Evolutionary conservation across 345 rosid genomes (phyloP).

Genomic region (Acer saccharum): DNA sequence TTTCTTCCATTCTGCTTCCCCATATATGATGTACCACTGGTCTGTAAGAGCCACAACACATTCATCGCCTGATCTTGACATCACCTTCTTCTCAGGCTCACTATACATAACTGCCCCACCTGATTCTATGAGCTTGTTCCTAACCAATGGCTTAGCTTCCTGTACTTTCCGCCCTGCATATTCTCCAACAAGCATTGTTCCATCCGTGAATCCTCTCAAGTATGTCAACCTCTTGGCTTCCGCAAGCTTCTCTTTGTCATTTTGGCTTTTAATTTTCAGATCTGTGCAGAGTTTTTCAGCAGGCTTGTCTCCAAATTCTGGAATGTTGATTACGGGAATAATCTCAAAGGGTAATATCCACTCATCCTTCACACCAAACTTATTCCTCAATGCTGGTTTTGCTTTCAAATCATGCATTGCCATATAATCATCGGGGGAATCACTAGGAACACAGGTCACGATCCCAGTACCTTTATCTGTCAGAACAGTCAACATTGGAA

Average conservation of each 20-base stretch:
- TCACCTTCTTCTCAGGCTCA: slow-evolving; percentile 93
- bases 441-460: slow-evolving; percentile 96
- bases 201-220: slow-evolving; percentile 85
- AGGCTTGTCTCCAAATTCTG: slow-evolving; percentile 81
- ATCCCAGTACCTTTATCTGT: slow-evolving; percentile 97
- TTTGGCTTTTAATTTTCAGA: slow-evolving; percentile 86
- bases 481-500: slow-evolving; percentile 92
- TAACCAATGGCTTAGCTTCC: slow-evolving; percentile 78
- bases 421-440: slow-evolving; percentile 95
- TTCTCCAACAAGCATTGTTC: slow-evolving; percentile 80
- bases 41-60: slow-evolving; percentile 98
- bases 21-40: slow-evolving; percentile 94
- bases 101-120: slow-evolving; percentile 82
- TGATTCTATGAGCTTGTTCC: slow-evolving; percentile 63
- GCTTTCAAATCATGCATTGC: slow-evolving; percentile 73
- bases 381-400: slow-evolving; percentile 77
- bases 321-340: slow-evolving; percentile 77
- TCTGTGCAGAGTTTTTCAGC: slow-evolving; percentile 85
- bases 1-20: slow-evolving; percentile 80
- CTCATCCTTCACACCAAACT: slow-evolving; percentile 79
- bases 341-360: slow-evolving; percentile 83
- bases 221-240: slow-evolving; percentile 91
- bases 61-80: slow-evolving; percentile 96
- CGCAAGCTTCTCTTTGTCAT: slow-evolving; percentile 87
- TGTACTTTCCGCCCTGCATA: slow-evolving; percentile 73